Conservation (phyloP, 169 alveolate species). For the Eimeria sp. region DNA sequence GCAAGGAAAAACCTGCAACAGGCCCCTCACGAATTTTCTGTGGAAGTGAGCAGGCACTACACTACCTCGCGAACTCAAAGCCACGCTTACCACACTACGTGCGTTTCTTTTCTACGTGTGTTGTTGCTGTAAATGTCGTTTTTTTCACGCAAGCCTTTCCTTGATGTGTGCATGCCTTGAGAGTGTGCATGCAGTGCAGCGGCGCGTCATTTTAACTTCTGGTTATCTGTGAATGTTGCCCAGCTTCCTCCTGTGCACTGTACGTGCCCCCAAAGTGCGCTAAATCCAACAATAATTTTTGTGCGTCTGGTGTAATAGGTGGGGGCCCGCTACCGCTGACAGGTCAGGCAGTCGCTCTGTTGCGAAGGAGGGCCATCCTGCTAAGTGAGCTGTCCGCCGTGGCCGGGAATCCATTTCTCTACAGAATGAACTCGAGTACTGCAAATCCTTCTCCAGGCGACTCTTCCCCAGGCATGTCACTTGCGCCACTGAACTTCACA, state of each 20-base stretch:
- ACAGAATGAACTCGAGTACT: slow-evolving; percentile 26
- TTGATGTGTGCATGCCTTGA: background rate
- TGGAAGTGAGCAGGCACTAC: slow-evolving; percentile 57
- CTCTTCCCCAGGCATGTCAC: background rate
- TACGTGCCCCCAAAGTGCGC: background rate
- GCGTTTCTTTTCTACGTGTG: background rate
- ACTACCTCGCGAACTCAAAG: background rate
- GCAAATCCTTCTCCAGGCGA: background rate
- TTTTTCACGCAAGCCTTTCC: background rate
- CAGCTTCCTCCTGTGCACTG: background rate
- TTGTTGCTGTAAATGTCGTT: background rate
- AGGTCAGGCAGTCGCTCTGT: slow-evolving; percentile 61
- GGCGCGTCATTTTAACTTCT: background rate
- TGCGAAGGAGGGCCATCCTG: slow-evolving; percentile 48
- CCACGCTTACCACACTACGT: background rate
- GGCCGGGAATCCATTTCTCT: slow-evolving; percentile 36
- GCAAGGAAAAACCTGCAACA: slow-evolving; percentile 28
- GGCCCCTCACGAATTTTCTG: slow-evolving; percentile 29
- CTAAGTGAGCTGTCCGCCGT: slow-evolving; percentile 57
- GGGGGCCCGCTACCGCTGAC: slow-evolving; percentile 55
- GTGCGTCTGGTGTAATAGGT: slow-evolving; percentile 11
- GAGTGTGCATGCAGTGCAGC: background rate
- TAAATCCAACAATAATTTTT: background rate
- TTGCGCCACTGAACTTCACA: slow-evolving; percentile 11
- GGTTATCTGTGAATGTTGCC: background rate